Base-by-base conservation (phyloP, 2,329 filamentous ascomycete species). In the Scortechinia acanthostroma region DNA sequence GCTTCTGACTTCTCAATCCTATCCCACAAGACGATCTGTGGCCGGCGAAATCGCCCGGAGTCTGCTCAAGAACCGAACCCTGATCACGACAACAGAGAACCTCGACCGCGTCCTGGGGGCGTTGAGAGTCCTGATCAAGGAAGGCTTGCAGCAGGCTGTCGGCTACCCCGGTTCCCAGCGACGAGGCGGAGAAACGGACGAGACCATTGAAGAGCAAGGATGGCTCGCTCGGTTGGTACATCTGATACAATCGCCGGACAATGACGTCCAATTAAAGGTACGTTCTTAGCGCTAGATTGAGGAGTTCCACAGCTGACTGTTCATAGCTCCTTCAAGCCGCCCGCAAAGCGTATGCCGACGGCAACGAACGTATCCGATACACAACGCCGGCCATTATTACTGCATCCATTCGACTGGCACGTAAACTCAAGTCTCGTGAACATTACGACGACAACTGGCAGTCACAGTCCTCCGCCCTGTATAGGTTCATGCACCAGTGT, bases 131-230 rank as follows among this genome's bases (percentile, higher is more conserved):
- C 60, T 88, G 21, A 84, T 88, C 56, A 83, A 80, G 51, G 84
- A 88, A 63, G 83, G 83, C 23, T 74, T 77, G 48, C 83, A 86
- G 55, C 71, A 74, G 53, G 74, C 80, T 25, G 67, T 69, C 42
- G 80, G 80, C 19, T 87, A 86, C 53, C 77, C 83, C 15, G 80
- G 80, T n/a, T 40, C 78, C 23, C 76, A 83, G 55, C 68, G 82
- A 53, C 75, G 79, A 50, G 77, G 76, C 17, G 71, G 77, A 25
- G 84, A 88, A 61, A 87, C 83, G 0, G 84, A 88, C 43, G 84
- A 88, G 61, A 87, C 83, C 1, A 76, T 88, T 46, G 83, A 88
- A 61, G 84, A 88, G 60, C 84, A 88, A 66, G 84, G 84, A 43
- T 87, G 83, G 80, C 68, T 88, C 44, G 84, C 84, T 43, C 70